Evolutionary conservation across 225 moss, liverwort and hornwort species (phyloP).

Genomic region (Bryoerythrophyllum caledonicum): DNA sequence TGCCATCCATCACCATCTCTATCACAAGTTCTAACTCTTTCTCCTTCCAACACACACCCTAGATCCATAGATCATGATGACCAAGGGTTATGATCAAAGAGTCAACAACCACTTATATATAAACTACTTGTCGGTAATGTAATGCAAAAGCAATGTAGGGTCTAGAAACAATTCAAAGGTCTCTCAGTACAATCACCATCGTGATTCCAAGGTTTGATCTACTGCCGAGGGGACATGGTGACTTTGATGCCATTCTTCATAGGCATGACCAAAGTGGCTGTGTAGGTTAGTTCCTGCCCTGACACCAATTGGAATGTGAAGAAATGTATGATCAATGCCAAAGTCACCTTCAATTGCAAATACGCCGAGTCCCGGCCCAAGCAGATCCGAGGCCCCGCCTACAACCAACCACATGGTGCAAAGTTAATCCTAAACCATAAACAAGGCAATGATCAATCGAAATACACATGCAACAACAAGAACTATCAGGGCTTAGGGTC

Average conservation of each 20-base stretch:
- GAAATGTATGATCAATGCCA: conserved; percentile 57
- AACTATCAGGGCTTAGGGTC: too few species aligned
- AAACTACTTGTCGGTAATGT: too few species aligned
- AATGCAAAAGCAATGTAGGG: background rate
- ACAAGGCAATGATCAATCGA: too few species aligned
- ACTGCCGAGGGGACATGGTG: conserved; percentile 29
- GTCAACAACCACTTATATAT: too few species aligned
- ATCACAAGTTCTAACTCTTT: too few species aligned
- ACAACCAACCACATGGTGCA: conserved; percentile 14
- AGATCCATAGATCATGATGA: too few species aligned
- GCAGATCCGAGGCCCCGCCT: conserved; percentile 84
- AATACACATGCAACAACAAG: too few species aligned
- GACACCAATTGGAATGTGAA: conserved; percentile 61
- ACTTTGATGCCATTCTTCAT: conserved; percentile 43
- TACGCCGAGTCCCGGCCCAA: conserved; percentile 78
- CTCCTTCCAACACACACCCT: too few species aligned
- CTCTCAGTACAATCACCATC: background rate
- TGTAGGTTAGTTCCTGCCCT: conserved; percentile 41
- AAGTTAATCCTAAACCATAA: background rate
- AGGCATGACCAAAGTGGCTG: conserved; percentile 21
- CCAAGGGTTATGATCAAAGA: too few species aligned
- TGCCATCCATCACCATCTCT: too few species aligned
- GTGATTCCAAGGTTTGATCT: background rate
- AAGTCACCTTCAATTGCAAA: conserved; percentile 71
- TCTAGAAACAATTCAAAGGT: background rate